Base-by-base conservation (phyloP, 2,329 filamentous ascomycete species). In the Hypoxylon sp. region DNA sequence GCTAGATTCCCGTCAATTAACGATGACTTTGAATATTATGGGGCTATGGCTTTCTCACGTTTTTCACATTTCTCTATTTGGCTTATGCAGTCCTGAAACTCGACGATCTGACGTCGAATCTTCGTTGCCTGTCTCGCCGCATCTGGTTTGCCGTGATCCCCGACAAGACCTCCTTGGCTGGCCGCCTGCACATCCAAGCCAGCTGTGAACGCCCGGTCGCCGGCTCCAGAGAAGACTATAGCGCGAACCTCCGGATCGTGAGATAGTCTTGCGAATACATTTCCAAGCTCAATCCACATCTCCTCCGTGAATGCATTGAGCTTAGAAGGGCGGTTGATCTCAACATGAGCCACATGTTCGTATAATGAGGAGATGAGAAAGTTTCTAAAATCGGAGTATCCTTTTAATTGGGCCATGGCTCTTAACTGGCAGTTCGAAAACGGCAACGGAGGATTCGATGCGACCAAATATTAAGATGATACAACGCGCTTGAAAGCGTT, bases 21-120 rank as follows among this genome's bases (percentile, higher is more conserved):
- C 48, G 2, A 55, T 11, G 29, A 64, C 32, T 44, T 35, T 59
- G 6, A 59, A 53, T 42, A 17, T n/a, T 39, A 56, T 5, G 42
- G n/a, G 21, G 39, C 46, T 15, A 63, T 48, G 46, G 37, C 61
- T 19, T 24, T 83, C 88, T 73, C 80, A 91, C 89, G 93, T 82
- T 98, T 98, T 81, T 96, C 92, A 80, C 95, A 98, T 73, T 87
- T 89, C 79, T 98, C 95, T 58, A 97, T 83, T 13, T 89, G 86
- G 0, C 85, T 86, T 69, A 99, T 89, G 75, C 90, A 92, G 56
- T 87, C 86, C 80, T 99, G 96, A 79, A 98, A 97, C 69, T 93
- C 89, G 67, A 86, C 80, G 64, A 98, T 90, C 78, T 93, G 87
- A 32, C 89, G 86, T 53, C 92, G 87, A 54, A 94, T 75, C 3